Evolutionary conservation across 176 grass and related monocot species (phyloP).

Genomic region (Tillandsia leiboldiana): DNA sequence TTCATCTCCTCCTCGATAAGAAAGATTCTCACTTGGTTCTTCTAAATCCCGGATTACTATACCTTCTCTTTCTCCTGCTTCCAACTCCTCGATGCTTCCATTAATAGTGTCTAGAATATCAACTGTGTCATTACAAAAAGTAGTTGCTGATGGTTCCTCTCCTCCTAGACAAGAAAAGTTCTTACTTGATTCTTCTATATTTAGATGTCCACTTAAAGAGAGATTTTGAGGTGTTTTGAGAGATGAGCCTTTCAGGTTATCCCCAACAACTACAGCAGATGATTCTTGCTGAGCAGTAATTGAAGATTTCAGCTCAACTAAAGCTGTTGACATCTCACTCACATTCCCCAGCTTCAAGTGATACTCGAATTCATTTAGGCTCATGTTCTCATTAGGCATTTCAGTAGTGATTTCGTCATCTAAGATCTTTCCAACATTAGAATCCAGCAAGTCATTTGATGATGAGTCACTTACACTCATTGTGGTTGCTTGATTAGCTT

Average conservation of each 20-base stretch:
- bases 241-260: conserved; percentile 19
- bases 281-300: conserved; percentile 3
- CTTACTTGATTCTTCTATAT: conserved; percentile 18
- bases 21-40: too few relatives aligned
- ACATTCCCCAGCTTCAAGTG: not conserved
- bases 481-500: conserved; percentile 5
- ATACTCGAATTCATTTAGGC: conserved; percentile 3
- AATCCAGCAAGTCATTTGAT: conserved; percentile 5
- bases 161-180: conserved; percentile 4
- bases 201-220: conserved; percentile 9
- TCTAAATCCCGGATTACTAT: too few relatives aligned
- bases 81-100: not conserved
- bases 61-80: not conserved
- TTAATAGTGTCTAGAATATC: not conserved
- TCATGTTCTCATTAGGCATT: not conserved
- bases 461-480: conserved; percentile 11
- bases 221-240: conserved; percentile 4
- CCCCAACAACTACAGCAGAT: conserved; percentile 18
- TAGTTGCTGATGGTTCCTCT: conserved; percentile 21
- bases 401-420: not conserved
- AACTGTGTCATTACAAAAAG: not conserved
- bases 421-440: not conserved
- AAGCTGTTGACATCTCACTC: not conserved
- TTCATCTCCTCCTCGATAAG: too few relatives aligned
- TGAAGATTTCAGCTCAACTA: conserved; percentile 13